These are phyloP conservation scores for Phragmites australis DNA, from an alignment of 176 grass and related monocot species.

Conservation along the genomic window DNA sequence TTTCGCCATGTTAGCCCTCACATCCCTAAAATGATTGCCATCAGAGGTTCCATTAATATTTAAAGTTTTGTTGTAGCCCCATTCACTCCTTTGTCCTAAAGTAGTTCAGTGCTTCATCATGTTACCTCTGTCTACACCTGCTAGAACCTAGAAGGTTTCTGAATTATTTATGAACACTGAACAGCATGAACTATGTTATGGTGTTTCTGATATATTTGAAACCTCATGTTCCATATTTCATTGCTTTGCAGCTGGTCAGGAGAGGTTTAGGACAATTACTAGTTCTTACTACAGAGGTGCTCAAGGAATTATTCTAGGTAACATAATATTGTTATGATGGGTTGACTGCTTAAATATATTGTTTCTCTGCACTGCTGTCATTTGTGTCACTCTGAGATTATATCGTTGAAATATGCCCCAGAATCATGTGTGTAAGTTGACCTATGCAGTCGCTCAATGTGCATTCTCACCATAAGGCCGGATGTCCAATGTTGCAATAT, in stretches of 20 bases:
- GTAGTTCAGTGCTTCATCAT: constrained; percentile 9
- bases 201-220: constrained; percentile 7
- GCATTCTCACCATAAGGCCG: background rate
- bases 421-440: constrained; percentile 13
- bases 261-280: constrained; percentile 96
- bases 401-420: background rate
- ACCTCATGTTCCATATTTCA: constrained; percentile 19
- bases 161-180: constrained; percentile 14
- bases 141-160: constrained; percentile 6
- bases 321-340: background rate
- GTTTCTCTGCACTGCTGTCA: background rate
- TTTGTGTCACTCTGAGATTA: background rate
- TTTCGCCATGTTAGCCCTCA: constrained; percentile 9
- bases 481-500: background rate
- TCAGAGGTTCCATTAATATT: constrained; percentile 20
- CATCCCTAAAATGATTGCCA: constrained; percentile 23
- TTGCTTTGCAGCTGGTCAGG: constrained; percentile 88
- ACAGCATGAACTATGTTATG: background rate
- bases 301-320: constrained; percentile 99
- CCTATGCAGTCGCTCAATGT: background rate
- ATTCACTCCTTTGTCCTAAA: constrained; percentile 24
- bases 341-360: constrained; percentile 25
- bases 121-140: constrained; percentile 4
- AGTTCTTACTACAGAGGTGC: constrained; percentile 98
- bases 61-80: constrained; percentile 5